Evolutionary conservation across 2,329 filamentous ascomycete genomes (phyloP), one percentile per base, ranked within the genome.

Genomic region (Leptographium lundbergii): DNA sequence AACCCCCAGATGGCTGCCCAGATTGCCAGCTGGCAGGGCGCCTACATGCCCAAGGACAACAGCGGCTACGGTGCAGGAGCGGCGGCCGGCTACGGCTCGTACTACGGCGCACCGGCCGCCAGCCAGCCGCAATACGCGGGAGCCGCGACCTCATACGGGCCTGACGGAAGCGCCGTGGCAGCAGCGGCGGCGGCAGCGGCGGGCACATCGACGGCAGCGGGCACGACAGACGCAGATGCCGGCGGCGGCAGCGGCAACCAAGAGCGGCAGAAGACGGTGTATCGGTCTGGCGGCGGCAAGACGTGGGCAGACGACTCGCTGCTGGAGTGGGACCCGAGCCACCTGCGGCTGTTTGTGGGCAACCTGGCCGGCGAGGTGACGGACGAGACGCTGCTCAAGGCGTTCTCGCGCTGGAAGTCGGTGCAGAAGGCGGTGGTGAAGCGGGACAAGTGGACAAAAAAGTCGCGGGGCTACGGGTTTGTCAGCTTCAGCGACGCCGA

Each of bases 301-400:
- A 88, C 84, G 60, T 99, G 94, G 94, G 87, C 88, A 27, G 94
- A 99, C 70, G 80, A 88, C 59, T 82, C 87, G 0, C 81, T 99
- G 4, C 81, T 97, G 2, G 94, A 97, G 70, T 99, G 94, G 94
- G 91, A 97, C 69, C 92, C 92, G 1, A 82, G 88, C 32, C 94
- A 99, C 70, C 88, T 96, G 68, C 89, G 94, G 42, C 83, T 99
- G 51, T 97, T 97, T 71, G 91, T 97, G 19, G 94, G 94, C 64
- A 99, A 99, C 71, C 81, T 99, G 57, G 94, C 94, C 48, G 94
- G 94, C 65, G 94, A 99, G 76, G 94, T 95, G 34, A 99, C 94
- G 1, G 94, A 99, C 71, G 94, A 99, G 59, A 94, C 89, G 1
- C 80, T 99, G 13, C 80, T 94, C 67, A 99, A 99, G 74, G 94